These are phyloP conservation scores for Vigna hirtella DNA, from an alignment of 306 rosid genomes.

Conservation along the genomic window DNA sequence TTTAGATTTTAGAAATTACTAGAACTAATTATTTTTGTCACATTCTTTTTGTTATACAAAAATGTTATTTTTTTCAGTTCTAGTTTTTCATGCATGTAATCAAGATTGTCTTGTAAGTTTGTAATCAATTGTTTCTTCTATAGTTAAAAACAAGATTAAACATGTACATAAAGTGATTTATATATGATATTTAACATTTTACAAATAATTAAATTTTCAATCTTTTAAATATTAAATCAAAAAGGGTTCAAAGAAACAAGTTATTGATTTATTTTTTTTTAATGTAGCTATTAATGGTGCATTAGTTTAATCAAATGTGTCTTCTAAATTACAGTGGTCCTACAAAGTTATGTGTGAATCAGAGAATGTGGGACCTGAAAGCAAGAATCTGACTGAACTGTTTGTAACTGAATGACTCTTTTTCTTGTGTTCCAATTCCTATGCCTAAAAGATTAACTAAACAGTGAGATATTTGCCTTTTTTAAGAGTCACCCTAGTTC, in stretches of 20 bases:
- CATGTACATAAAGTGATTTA: too few relatives aligned
- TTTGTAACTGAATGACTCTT: conserved; percentile 43
- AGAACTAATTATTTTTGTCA: neutral
- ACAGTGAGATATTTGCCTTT: conserved; percentile 37
- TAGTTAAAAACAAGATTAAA: neutral
- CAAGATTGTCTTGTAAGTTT: neutral
- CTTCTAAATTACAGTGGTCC: neutral
- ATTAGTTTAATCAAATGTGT: neutral
- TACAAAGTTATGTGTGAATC: neutral
- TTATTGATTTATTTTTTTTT: too few relatives aligned
- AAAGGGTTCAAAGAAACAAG: too few relatives aligned
- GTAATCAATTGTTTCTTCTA: neutral
- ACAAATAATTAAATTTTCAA: too few relatives aligned
- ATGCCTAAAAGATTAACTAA: conserved; percentile 37
- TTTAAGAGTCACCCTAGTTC: conserved; percentile 35
- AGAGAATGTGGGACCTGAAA: conserved; percentile 40
- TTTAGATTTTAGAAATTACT: neutral
- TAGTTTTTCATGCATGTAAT: too few relatives aligned
- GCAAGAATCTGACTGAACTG: conserved; percentile 17
- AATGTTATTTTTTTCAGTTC: too few relatives aligned
- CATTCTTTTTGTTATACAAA: too few relatives aligned
- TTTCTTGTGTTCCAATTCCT: conserved; percentile 25
- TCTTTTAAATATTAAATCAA: too few relatives aligned
- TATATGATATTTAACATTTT: too few relatives aligned
- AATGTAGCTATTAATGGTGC: too few relatives aligned